A percentile compares a stretch with the other conserved stretches of the same genome.
Evolutionary conservation across 164 flowering plant genomes (phyloP).

Genomic region (Berberis vulgaris): DNA sequence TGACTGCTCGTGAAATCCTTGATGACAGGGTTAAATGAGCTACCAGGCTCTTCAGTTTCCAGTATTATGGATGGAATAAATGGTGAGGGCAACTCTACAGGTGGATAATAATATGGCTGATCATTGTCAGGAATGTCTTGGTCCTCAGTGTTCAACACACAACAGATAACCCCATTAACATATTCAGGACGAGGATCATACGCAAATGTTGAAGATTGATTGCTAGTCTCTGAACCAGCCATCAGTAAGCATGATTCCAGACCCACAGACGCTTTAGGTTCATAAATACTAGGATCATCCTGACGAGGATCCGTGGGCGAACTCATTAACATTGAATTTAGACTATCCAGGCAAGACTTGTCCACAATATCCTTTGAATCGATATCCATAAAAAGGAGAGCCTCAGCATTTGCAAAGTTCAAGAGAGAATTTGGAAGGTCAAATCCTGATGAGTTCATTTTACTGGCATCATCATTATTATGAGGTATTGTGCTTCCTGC

Average conservation of each 20-base stretch:
- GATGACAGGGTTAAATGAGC: slow-evolving; percentile 14
- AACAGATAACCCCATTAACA: slow-evolving; percentile 36
- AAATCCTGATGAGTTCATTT: slow-evolving; percentile 20
- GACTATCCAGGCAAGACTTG: slow-evolving; percentile 40
- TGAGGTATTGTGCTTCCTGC: slow-evolving; percentile 14
- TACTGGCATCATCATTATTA: slow-evolving; percentile 20
- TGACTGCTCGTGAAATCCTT: slow-evolving; percentile 16
- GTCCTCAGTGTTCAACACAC: slow-evolving; percentile 65
- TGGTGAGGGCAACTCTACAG: slow-evolving; percentile 11
- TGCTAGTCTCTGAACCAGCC: slow-evolving; percentile 19
- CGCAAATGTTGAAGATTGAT: slow-evolving; percentile 16
- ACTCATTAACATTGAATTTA: slow-evolving; percentile 44
- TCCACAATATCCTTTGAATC: slow-evolving; percentile 48
- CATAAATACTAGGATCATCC: slow-evolving; percentile 15
- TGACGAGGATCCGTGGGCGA: slow-evolving; percentile 36
- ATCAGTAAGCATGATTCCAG: slow-evolving; percentile 12
- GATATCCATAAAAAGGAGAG: slow-evolving; percentile 28
- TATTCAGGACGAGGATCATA: slow-evolving; percentile 23
- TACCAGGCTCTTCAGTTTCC: slow-evolving; percentile 15
- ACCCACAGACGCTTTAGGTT: slow-evolving; percentile 20
- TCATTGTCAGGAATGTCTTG: slow-evolving; percentile 71
- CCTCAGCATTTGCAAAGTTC: slow-evolving; percentile 45
- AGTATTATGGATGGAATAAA: slow-evolving; percentile 13
- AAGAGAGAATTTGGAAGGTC: slow-evolving; percentile 40
- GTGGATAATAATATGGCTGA: slow-evolving; percentile 27